These are phyloP conservation scores for Mycotypha africana DNA, from an alignment of 371 early-diverging fungal genomes.

Conservation along the genomic window DNA sequence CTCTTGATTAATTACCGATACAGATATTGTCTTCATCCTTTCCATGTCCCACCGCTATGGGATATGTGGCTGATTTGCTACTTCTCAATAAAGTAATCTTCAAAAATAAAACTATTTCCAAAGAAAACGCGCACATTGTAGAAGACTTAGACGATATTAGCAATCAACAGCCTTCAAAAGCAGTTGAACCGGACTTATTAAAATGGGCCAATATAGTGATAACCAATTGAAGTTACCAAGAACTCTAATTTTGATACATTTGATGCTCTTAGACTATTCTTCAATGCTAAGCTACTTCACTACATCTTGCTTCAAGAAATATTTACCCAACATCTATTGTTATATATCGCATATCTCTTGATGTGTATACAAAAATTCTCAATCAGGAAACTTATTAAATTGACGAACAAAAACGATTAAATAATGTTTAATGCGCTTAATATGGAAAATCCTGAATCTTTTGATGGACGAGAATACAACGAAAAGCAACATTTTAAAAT, in stretches of 20 bases:
- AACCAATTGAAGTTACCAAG: no score
- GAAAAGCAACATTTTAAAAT: constrained; percentile 4
- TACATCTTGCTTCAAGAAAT: constrained; percentile 7
- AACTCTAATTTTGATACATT: constrained; percentile 6
- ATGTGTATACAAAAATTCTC: constrained; percentile 4
- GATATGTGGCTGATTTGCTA: no score
- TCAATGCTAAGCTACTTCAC: constrained; percentile 3
- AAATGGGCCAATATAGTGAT: no score
- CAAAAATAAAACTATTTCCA: no score
- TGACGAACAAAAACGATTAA: constrained; percentile 3
- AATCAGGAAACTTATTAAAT: not conserved
- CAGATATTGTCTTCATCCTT: no score
- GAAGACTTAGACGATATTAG: no score
- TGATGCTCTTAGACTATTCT: constrained; percentile 2
- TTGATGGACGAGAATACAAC: constrained; percentile 6
- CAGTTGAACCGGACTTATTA: no score
- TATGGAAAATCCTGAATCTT: constrained; percentile 3
- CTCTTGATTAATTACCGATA: no score
- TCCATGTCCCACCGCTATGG: no score
- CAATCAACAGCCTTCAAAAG: no score
- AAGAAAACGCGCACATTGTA: no score
- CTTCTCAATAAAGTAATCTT: no score
- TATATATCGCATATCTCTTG: constrained; percentile 6
- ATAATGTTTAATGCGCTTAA: constrained; percentile 3
- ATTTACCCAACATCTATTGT: constrained; percentile 1